Evolutionary conservation across 495 filamentous ascomycete genomes (phyloP).

Genomic region (Aspergillus ellipticus): DNA sequence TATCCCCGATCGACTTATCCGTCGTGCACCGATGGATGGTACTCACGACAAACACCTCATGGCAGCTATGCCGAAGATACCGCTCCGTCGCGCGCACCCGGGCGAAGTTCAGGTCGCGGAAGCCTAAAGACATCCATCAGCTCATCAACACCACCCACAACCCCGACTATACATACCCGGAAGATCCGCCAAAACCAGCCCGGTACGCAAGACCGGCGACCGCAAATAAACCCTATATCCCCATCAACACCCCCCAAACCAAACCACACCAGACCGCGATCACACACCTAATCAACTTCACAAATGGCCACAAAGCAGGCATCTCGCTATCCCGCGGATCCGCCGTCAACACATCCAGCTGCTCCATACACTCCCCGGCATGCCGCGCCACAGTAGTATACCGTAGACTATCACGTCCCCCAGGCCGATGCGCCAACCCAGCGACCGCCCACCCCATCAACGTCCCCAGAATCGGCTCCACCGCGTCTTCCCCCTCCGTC

Average conservation of each 20-base stretch:
- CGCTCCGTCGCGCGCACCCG: conserved; percentile 24
- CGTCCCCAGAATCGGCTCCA: conserved; percentile 4
- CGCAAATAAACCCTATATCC: conserved; percentile 36
- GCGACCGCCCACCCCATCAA: conserved; percentile 18
- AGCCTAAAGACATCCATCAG: conserved; percentile 8
- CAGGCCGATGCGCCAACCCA: conserved; percentile 11
- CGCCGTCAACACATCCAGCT: conserved; percentile 20
- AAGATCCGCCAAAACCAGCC: conserved; percentile 30
- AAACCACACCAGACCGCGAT: conserved; percentile 7
- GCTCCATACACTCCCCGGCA: conserved; percentile 16
- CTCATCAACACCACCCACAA: no score
- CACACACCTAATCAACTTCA: conserved; percentile 35
- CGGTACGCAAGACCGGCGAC: conserved; percentile 23
- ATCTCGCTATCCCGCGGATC: not conserved
- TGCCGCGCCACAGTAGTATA: conserved; percentile 11
- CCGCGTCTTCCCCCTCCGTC: conserved; percentile 5
- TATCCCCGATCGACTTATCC: conserved; percentile 22
- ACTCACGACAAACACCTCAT: conserved; percentile 31
- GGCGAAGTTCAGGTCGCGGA: conserved; percentile 31
- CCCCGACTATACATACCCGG: conserved; percentile 26
- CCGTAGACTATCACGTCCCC: conserved; percentile 9
- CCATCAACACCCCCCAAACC: no score
- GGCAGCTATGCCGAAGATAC: conserved; percentile 25
- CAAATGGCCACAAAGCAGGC: conserved; percentile 30
- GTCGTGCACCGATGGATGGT: conserved; percentile 19